A percentile compares a stretch with the other conserved stretches of the same genome.
Evolutionary conservation across 2,329 filamentous ascomycete species (phyloP).

Genomic region (Samsoniella hepiali): DNA sequence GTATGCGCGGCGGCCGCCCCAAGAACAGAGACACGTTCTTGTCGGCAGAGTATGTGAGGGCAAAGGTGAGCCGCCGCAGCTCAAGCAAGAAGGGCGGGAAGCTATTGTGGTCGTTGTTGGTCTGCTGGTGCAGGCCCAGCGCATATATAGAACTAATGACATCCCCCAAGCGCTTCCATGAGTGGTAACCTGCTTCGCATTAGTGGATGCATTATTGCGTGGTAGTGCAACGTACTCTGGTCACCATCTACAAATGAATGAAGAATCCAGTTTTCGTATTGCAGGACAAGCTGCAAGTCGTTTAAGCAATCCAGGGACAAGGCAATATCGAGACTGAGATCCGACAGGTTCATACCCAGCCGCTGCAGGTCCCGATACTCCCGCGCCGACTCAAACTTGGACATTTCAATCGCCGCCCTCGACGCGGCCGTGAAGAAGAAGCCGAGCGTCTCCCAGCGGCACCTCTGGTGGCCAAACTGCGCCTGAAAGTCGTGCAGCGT

Average conservation of each 20-base stretch:
- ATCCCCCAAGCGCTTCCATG: constrained; percentile 46
- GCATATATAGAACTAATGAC: constrained; percentile 45
- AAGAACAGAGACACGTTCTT: constrained; percentile 48
- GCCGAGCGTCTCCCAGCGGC: constrained; percentile 27
- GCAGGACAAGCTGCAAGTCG: constrained; percentile 42
- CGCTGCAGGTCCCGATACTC: constrained; percentile 20
- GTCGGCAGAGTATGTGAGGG: constrained; percentile 42
- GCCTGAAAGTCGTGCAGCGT: constrained; percentile 19
- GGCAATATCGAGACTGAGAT: constrained; percentile 26
- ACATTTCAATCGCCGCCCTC: constrained; percentile 25
- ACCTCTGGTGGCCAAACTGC: constrained; percentile 21
- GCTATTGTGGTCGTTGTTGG: constrained; percentile 18
- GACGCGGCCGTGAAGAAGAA: constrained; percentile 26
- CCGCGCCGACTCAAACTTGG: constrained; percentile 21
- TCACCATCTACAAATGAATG: constrained; percentile 43
- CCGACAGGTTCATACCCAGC: constrained; percentile 24
- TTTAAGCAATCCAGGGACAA: constrained; percentile 35
- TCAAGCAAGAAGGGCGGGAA: constrained; percentile 39
- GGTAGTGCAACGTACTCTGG: constrained; percentile 35
- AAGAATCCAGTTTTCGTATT: constrained; percentile 46
- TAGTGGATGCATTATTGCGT: not conserved
- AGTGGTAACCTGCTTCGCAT: constrained; percentile 37
- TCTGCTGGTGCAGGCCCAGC: constrained; percentile 44
- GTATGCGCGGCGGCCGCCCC: constrained; percentile 46
- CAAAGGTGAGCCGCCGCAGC: constrained; percentile 39